These are phyloP conservation scores for Pyropia yezoensis DNA, from an alignment of 23 red algal genomes.

Conservation along the genomic window DNA sequence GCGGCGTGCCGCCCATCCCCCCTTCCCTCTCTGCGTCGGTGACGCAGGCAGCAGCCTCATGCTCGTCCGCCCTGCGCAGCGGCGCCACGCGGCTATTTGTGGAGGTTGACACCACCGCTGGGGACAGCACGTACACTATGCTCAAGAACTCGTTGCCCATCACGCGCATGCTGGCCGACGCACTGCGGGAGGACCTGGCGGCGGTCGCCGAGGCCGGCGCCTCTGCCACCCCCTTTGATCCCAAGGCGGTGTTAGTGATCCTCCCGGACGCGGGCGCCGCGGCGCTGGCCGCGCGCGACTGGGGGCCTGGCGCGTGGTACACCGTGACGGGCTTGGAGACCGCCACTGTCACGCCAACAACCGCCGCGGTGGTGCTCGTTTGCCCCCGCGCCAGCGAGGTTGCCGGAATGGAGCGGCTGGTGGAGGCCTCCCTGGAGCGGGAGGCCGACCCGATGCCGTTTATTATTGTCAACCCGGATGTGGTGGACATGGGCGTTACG, in stretches of 20 bases:
- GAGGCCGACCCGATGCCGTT: constrained; percentile 16
- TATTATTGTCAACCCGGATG: constrained; percentile 71
- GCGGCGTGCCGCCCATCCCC: no score
- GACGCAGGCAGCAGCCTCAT: no score
- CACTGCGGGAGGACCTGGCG: background rate
- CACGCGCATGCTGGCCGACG: constrained; percentile 15
- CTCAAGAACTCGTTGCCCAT: constrained; percentile 68
- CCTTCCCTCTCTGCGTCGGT: no score
- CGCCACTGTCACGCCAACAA: background rate
- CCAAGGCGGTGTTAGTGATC: constrained; percentile 14
- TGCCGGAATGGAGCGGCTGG: constrained; percentile 16
- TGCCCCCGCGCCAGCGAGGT: constrained; percentile 77
- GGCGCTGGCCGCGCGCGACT: constrained; percentile 53
- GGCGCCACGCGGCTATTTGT: constrained; percentile 40
- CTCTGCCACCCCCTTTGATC: background rate
- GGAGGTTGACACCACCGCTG: constrained; percentile 55
- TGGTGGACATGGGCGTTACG: constrained; percentile 94
- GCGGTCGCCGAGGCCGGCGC: background rate
- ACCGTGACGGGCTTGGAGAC: no score
- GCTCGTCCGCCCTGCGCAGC: background rate
- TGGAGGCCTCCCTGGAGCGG: constrained; percentile 22
- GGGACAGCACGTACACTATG: constrained; percentile 80
- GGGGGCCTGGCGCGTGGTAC: background rate
- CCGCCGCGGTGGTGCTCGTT: constrained; percentile 31
- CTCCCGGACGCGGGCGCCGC: constrained; percentile 80